Conservation (phyloP, 1,284 basidiomycete genomes). For the Ceratobasidium sp. region DNA sequence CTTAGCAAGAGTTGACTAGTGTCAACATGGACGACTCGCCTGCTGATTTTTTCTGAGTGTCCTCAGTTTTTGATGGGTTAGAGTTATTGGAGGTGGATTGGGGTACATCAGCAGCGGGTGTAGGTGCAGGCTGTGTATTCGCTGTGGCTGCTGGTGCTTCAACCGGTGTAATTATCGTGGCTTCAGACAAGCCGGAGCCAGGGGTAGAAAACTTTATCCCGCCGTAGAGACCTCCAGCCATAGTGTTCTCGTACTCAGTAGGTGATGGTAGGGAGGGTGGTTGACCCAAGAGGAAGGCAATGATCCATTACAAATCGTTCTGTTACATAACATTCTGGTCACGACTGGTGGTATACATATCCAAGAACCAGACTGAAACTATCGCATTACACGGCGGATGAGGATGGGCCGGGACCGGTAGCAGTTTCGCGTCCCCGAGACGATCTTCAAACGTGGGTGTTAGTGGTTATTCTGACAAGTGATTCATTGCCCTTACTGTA, state of each 20-base stretch:
- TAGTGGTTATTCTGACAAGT: not conserved
- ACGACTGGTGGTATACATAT: not conserved
- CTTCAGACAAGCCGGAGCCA: slow-evolving; percentile 59
- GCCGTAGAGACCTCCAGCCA: slow-evolving; percentile 83
- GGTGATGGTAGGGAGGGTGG: not conserved
- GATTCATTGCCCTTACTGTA: slow-evolving; percentile 8
- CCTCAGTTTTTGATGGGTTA: slow-evolving; percentile 59
- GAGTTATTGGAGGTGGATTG: slow-evolving; percentile 65
- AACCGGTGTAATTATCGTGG: slow-evolving; percentile 47
- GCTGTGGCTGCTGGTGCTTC: slow-evolving; percentile 22
- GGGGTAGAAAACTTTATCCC: slow-evolving; percentile 81
- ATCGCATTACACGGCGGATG: not conserved
- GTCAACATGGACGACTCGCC: not conserved
- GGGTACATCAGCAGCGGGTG: slow-evolving; percentile 44
- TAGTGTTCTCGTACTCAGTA: slow-evolving; percentile 3
- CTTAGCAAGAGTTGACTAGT: slow-evolving; percentile 66
- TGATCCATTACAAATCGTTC: not conserved
- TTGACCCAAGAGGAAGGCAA: not conserved
- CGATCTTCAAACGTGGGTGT: not conserved
- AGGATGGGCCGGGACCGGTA: not conserved
- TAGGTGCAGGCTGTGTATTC: slow-evolving; percentile 10
- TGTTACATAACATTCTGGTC: not conserved
- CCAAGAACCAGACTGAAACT: not conserved
- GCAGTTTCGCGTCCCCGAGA: not conserved
- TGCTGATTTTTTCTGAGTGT: slow-evolving; percentile 41